phyloP scores from a whole-genome alignment of 192 early-diverging fungal genomes.

The Coemansia sp. region DNA sequence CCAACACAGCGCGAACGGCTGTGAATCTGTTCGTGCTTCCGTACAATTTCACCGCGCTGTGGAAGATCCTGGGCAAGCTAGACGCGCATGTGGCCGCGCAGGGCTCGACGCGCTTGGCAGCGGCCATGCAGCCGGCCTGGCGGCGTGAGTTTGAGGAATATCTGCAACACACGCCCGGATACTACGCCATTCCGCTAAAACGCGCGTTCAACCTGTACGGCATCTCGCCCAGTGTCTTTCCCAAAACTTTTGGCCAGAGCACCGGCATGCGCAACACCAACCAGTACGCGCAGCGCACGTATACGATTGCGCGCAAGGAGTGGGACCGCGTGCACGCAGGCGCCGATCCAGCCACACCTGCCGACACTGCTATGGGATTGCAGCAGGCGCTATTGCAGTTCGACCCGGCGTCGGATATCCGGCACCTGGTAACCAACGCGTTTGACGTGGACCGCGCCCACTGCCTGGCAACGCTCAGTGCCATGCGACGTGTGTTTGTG shows the following conservation, averaged over 20 bases:
- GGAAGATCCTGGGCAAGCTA: conserved; percentile 58
- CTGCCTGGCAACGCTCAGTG: conserved; percentile 52
- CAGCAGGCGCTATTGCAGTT: conserved; percentile 19
- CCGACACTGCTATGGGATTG: conserved; percentile 17
- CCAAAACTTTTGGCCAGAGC: conserved; percentile 45
- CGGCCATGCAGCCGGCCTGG: conserved; percentile 49
- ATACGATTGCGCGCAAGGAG: conserved; percentile 29
- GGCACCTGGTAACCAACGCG: conserved; percentile 52
- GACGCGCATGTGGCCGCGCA: conserved; percentile 35
- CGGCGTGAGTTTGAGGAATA: conserved; percentile 58
- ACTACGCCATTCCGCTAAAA: conserved; percentile 58
- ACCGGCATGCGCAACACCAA: conserved; percentile 34
- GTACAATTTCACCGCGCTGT: conserved; percentile 76
- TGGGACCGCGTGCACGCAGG: conserved; percentile 45
- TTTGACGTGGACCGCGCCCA: conserved; percentile 63
- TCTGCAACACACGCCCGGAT: conserved; percentile 59
- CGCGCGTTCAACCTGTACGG: conserved; percentile 47
- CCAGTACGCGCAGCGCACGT: conserved; percentile 27
- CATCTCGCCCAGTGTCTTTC: conserved; percentile 38
- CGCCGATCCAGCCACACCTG: neutral
- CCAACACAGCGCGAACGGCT: conserved; percentile 57
- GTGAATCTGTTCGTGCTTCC: conserved; percentile 74
- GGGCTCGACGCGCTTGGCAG: conserved; percentile 9
- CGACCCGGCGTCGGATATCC: conserved; percentile 37
- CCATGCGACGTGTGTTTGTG: conserved; percentile 56